Evolutionary conservation across 805 yeast genomes (phyloP).

Genomic region (Cyberlindnera mississippiensis): DNA sequence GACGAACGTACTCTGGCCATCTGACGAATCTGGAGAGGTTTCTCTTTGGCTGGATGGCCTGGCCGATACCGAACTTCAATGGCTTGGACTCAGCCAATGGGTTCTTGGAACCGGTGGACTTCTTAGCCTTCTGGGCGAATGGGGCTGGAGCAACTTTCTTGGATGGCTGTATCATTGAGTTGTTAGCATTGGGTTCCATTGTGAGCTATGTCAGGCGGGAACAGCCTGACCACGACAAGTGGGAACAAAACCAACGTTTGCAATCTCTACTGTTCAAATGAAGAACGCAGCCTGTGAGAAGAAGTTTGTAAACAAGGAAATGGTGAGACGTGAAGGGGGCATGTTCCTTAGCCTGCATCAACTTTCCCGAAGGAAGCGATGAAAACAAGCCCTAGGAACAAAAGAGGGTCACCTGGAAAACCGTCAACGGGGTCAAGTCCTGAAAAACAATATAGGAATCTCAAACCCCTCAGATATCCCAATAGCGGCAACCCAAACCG

Average conservation of each 20-base stretch:
- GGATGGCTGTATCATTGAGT: slow-evolving; percentile 45
- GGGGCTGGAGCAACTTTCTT: slow-evolving; percentile 98
- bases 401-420: neutral
- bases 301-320: slow-evolving; percentile 10
- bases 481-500: slow-evolving; percentile 1
- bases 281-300: slow-evolving; percentile 20
- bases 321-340: slow-evolving; percentile 1
- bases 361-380: too few relatives aligned
- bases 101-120: slow-evolving; percentile 62
- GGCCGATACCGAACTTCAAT: slow-evolving; percentile 95
- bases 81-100: slow-evolving; percentile 89
- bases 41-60: slow-evolving; percentile 90
- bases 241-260: slow-evolving; percentile 2
- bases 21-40: slow-evolving; percentile 95
- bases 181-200: slow-evolving; percentile 26
- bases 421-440: neutral
- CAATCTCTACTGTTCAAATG: slow-evolving; percentile 10
- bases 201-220: neutral
- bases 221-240: slow-evolving; percentile 1
- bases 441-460: too few relatives aligned
- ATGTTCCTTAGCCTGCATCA: neutral
- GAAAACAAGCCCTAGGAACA: neutral
- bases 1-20: slow-evolving; percentile 98
- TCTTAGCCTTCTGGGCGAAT: slow-evolving; percentile 71
- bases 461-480: slow-evolving; percentile 1